A percentile compares a stretch with the other conserved stretches of the same genome.
Conservation (phyloP, 306 rosid species). For the Vigna hirtella region DNA sequence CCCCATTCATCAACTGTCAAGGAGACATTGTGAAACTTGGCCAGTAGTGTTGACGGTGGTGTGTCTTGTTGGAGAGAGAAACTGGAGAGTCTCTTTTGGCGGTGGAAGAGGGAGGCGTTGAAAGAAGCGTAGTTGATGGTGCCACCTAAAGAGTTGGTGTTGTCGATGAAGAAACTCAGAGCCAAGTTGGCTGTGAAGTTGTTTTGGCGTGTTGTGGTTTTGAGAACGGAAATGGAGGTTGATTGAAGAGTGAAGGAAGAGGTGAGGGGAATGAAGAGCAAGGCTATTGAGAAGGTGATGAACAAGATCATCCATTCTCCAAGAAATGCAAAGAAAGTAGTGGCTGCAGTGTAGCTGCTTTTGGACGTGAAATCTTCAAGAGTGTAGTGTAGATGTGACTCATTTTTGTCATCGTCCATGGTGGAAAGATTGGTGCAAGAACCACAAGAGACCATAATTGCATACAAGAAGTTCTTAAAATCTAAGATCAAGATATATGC, state of each 20-base stretch:
- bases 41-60: not conserved
- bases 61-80: slow-evolving; percentile 12
- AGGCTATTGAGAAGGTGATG: slow-evolving; percentile 6
- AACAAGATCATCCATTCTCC: slow-evolving; percentile 37
- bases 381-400: not conserved
- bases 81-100: slow-evolving; percentile 14
- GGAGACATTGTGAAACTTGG: slow-evolving; percentile 35
- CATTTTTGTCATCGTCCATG: slow-evolving; percentile 23
- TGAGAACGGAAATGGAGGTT: slow-evolving; percentile 19
- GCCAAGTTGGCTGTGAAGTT: slow-evolving; percentile 31
- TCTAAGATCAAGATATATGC: not conserved
- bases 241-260: slow-evolving; percentile 47
- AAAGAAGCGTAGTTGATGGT: slow-evolving; percentile 40
- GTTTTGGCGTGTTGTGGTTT: not conserved
- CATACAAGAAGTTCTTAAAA: not conserved
- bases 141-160: slow-evolving; percentile 33
- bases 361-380: slow-evolving; percentile 3
- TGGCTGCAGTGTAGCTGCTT: not conserved
- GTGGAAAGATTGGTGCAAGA: slow-evolving; percentile 20
- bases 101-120: slow-evolving; percentile 38
- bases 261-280: slow-evolving; percentile 45
- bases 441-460: not conserved
- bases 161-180: not conserved
- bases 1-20: slow-evolving; percentile 41
- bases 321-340: slow-evolving; percentile 39